Base-by-base conservation (phyloP, 2,329 filamentous ascomycete species). In the Aureobasidium namibiae region DNA sequence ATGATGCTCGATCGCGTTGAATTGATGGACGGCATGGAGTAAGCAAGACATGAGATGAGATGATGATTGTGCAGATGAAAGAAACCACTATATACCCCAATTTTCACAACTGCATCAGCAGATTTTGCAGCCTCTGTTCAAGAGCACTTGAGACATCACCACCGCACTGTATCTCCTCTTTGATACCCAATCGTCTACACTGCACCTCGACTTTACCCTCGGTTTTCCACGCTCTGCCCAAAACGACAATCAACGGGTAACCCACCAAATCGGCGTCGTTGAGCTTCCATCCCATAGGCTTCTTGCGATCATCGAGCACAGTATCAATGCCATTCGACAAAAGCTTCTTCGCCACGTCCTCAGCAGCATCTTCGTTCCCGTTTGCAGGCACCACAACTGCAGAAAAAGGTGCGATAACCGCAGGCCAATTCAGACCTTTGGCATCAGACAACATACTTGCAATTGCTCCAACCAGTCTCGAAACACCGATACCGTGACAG, bases 401-500 rank as follows among this genome's bases (percentile, higher is more conserved):
- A 66, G 92, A 87, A 67, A 88, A 97, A 0, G 94, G 94, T 2
- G 94, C 90, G 63, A 97, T 91, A 10, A 78, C 84, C 6, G 86
- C 79, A 0, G 94, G 94, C 94, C 94, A 99, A 66, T 90, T 90
- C 8, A 97, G 78, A 0, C 91, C 94, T 67, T 77, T 82, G 2
- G 79, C 69, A 65, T 95, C 90, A 0, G 84, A 80, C 10, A 90
- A 77, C 39, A 87, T 81, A 63, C 92, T 87, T 1, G 92, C 92
- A 0, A 94, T 84, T 1, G 94, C 90, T 9, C 87, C 91, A 62
- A 99, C 86, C 66, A 99, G 85, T 45, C 94, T 87, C 5, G 91
- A 95, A 18, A 99, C 84, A 1, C 94, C 94, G 62, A 99, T 95
- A 0, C 94, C 94, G 69, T 96, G 90, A 70, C 94, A 99, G 59